Base-by-base conservation (phyloP, 345 rosid genomes). In the Abelmoschus esculentus region DNA sequence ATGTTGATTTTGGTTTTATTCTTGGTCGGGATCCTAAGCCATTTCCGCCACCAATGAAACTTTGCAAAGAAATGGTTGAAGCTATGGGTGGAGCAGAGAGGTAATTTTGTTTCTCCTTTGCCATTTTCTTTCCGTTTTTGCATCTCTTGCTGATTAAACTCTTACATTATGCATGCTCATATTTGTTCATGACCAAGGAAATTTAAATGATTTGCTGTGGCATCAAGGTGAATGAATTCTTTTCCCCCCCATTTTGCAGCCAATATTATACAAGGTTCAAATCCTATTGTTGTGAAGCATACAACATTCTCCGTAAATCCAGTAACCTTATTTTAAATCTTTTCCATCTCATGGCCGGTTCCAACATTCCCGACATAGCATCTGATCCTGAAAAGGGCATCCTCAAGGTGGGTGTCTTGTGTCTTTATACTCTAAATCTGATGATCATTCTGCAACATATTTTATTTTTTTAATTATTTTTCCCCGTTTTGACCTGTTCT, bases 61-160 rank as follows among this genome's bases (percentile, higher is more conserved):
- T 95, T 61, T 95, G 99, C 88, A 95, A 95, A 80, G 98, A 95
- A 85, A 95, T 95, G 99, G 99, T 95, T 61, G 99, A 95, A 86
- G 99, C 98, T 55, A 95, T 95, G 99, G 98, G 98, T 34, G 99
- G 99, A 72, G 97, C 96, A 68, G 99, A 95, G 70, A 95, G 98
- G 99, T 91, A 70, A 57, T 64, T 17, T 9, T 9, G n/a, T 29
- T 65, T 46, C 28, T 54, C 62, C 38, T 46, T 26, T 40, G 14
- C 9, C 36, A 22, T 19, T 53, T 32, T 28, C 32, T 0, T 34
- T 32, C 61, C 17, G 7, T 13, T 29, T 66, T 26, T 66, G 40
- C 56, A 46, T 46, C 13, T 26, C 69, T 13, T 65, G 7, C 55
- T 26, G 69, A 15, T 19, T n/a, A 14, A 61, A 19, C 55, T 70